These are phyloP conservation scores for Tirmania nivea DNA, from an alignment of 495 filamentous ascomycete genomes.

Conservation along the genomic window DNA sequence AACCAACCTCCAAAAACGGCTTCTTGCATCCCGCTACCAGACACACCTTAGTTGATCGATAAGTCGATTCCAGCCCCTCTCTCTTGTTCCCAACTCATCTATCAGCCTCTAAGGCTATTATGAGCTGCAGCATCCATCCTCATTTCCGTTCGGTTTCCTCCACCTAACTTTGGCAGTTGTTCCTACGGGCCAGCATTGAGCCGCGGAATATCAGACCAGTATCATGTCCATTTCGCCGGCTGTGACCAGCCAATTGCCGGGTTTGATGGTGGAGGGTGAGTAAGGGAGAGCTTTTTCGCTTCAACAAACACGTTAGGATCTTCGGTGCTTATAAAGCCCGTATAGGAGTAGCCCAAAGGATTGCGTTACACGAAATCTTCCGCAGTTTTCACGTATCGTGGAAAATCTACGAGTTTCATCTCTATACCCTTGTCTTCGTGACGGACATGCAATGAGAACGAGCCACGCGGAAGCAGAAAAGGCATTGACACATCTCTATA, in stretches of 20 bases:
- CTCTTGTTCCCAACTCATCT: slow-evolving; percentile 6
- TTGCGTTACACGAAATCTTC: slow-evolving; percentile 7
- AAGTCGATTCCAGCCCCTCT: slow-evolving; percentile 8
- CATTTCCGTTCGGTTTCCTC: slow-evolving; percentile 11
- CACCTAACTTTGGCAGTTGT: slow-evolving; percentile 5
- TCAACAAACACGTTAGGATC: slow-evolving; percentile 7
- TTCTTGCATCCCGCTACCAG: slow-evolving; percentile 6
- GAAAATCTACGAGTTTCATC: slow-evolving; percentile 5
- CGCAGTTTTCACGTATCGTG: slow-evolving; percentile 1
- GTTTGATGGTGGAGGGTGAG: slow-evolving; percentile 1
- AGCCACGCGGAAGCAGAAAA: slow-evolving; percentile 4
- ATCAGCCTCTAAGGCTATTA: slow-evolving; percentile 8
- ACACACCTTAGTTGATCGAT: slow-evolving; percentile 10
- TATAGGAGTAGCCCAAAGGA: slow-evolving; percentile 3
- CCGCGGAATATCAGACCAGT: slow-evolving; percentile 12
- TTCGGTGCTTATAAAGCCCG: slow-evolving; percentile 10
- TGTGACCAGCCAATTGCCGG: slow-evolving; percentile 2
- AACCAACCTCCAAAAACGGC: slow-evolving; percentile 8
- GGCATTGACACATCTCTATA: slow-evolving; percentile 3
- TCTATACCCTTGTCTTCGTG: slow-evolving; percentile 11
- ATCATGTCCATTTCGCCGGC: slow-evolving; percentile 6
- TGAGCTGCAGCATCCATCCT: slow-evolving; percentile 13
- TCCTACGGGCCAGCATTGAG: slow-evolving; percentile 5
- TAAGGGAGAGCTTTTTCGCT: slow-evolving; percentile 2
- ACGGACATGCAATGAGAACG: slow-evolving; percentile 11